Conservation (phyloP, 768 basidiomycete species). For the Infundibulicybe gibba region DNA sequence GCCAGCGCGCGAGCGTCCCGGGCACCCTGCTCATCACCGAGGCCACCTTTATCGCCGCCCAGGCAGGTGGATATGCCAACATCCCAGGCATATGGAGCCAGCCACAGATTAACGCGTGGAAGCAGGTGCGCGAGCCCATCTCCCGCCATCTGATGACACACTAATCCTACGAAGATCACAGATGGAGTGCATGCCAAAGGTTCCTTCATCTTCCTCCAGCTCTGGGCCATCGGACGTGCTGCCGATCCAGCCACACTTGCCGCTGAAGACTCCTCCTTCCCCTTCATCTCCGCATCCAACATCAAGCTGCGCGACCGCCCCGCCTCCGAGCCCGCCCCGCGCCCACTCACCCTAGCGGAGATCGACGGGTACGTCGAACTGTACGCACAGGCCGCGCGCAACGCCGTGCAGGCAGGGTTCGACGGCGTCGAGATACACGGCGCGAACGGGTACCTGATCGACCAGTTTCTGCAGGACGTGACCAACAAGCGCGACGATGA, state of each 20-base stretch:
- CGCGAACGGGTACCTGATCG: no score
- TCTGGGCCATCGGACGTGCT: no score
- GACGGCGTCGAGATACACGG: no score
- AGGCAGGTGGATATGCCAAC: conserved; percentile 44
- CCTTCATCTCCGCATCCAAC: conserved; percentile 28
- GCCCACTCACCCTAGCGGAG: no score
- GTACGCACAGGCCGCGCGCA: no score
- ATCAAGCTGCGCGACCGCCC: conserved; percentile 15
- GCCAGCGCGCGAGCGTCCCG: conserved; percentile 39
- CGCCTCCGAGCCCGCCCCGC: conserved; percentile 21
- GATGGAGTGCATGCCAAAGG: conserved; percentile 50
- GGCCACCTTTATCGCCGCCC: conserved; percentile 45
- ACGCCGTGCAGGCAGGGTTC: no score
- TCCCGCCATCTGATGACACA: not conserved
- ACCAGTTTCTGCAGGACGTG: no score
- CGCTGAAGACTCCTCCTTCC: conserved; percentile 28
- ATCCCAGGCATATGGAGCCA: conserved; percentile 65
- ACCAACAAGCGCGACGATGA: no score
- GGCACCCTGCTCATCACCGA: conserved; percentile 59
- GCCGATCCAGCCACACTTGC: conserved; percentile 25
- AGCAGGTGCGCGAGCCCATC: conserved; percentile 30
- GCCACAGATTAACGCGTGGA: conserved; percentile 59
- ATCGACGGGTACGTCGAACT: conserved; percentile 46
- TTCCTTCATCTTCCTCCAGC: conserved; percentile 44
- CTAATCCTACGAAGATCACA: conserved; percentile 36